phyloP scores from a whole-genome alignment of 2,329 filamentous ascomycete species.

The Phoma sp. region DNA sequence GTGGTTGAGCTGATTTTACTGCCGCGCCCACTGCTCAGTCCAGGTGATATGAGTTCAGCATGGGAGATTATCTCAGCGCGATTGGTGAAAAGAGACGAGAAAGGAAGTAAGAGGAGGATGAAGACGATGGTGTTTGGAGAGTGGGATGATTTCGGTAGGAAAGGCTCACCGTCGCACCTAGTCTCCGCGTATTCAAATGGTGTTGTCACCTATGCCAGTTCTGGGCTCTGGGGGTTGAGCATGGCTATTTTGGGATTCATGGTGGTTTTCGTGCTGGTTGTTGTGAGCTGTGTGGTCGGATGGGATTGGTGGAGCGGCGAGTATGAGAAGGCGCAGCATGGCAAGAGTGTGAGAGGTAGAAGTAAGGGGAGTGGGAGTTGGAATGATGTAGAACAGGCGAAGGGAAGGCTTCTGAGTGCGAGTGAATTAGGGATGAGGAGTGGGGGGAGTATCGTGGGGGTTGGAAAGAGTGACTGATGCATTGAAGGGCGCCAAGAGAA shows the following conservation, averaged over 20 bases:
- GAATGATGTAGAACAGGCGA: constrained; percentile 32
- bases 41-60: constrained; percentile 21
- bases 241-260: constrained; percentile 31
- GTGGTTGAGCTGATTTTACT: constrained; percentile 40
- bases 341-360: constrained; percentile 25
- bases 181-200: constrained; percentile 14
- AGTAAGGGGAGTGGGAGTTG: constrained; percentile 18
- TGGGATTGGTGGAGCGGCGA: constrained; percentile 35
- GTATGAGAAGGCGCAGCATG: constrained; percentile 36
- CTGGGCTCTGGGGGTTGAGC: constrained; percentile 35
- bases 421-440: constrained; percentile 37
- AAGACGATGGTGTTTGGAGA: constrained; percentile 36
- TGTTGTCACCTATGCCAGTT: constrained; percentile 28
- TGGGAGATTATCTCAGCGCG: constrained; percentile 37
- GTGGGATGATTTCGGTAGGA: constrained; percentile 39
- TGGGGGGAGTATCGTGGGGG: constrained; percentile 36
- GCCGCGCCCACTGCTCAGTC: constrained; percentile 30
- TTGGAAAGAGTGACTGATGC: constrained; percentile 43
- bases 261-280: constrained; percentile 29
- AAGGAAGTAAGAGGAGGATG: background rate
- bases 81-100: constrained; percentile 19
- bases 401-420: constrained; percentile 31
- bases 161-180: constrained; percentile 34
- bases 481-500: background rate
- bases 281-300: constrained; percentile 39